Base-by-base conservation (phyloP, 148 eudicot genomes). In the Pharnaceum exiguum region DNA sequence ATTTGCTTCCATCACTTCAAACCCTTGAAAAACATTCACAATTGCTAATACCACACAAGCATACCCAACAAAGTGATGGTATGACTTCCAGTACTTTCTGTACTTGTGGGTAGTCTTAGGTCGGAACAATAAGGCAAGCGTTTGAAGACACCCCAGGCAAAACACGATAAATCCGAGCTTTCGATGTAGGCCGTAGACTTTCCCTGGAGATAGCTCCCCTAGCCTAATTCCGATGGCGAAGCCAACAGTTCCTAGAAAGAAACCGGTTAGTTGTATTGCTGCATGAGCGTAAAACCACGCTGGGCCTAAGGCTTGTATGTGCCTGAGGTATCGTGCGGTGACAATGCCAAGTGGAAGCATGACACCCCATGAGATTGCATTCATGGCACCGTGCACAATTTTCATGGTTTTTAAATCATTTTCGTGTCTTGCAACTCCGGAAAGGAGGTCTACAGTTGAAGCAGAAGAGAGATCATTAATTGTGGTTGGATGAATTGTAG, bases 1-100 rank as follows among this genome's bases (percentile, higher is more conserved):
- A 27, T 76, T 65, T 51, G 71, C 87, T 18, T 80, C 94, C 79
- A 91, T 81, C 62, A 82, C 94, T 45, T 88, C 84, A 62, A 87
- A 83, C 52, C 98, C 98, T 56, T 87, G 86, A 47, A 91, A 91
- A 33, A 84, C 89, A 74, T 91, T 91, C 57, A 91, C 90, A 18
- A 93, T 85, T 29, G 95, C 98, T 46, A 93, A 4, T 0, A 85
- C 77, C 35, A 88, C 85, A 58, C 98, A 93, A 49, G 77, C 84
- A 67, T 93, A 93, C 68, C 98, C 98, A 12, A 93, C 98, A 66
- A 93, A 88, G 40, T 93, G 96, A 71, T 93, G 98, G 68, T 93
- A 93, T 22, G 96, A 88, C 53, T 93, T 93, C 98, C 98, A 93
- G 43, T 93, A 93, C 74, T 75, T 93, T 57, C 96, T 79, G 51